Evolutionary conservation across 1,284 basidiomycete species (phyloP), one percentile per base, ranked within the genome.

Genomic region (Ceratobasidium sp.): DNA sequence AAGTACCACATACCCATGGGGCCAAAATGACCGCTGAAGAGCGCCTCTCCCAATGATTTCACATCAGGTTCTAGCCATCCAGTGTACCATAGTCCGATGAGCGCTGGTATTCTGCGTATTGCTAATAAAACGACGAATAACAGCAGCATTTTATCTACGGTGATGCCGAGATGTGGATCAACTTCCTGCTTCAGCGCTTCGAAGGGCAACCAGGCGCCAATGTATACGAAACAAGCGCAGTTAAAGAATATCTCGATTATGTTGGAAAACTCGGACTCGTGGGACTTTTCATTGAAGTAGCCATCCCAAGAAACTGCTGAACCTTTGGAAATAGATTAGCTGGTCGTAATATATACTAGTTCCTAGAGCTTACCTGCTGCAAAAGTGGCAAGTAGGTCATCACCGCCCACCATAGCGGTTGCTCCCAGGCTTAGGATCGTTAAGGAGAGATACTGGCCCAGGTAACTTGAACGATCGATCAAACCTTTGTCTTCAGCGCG

Each of bases 311-410:
- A 95, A 81, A 65, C 33, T 33, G 33, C 4, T 33, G 33, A 33
- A 33, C 33, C 33, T 33, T 1, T 33, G 33, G 33, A 33, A 33
- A 33, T 33, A 33, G 33, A 33, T 33, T 33, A 33, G 33, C 33
- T 1, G 33, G 33, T 33, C 33, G 33, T 33, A 4, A 33, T 33
- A 33, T 33, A 33, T 33, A 4, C 33, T 33, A 33, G 33, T 33
- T 33, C 4, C 33, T 33, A 4, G 6, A 4, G 79, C 85, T 59
- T 69, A 87, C 96, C 97, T 82, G 96, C 96, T 40, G 96, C 96
- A 83, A 98, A 99, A 0, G 96, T 92, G 13, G 96, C 95, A 20
- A 98, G 86, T 9, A 98, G 88, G 83, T 97, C 96, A 82, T 97
- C 96, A 78, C 89, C 92, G 1, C 95, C 96, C 23, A 96, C 85